phyloP scores from a whole-genome alignment of 768 basidiomycete species.

The Strobilomyces echinocephalus region DNA sequence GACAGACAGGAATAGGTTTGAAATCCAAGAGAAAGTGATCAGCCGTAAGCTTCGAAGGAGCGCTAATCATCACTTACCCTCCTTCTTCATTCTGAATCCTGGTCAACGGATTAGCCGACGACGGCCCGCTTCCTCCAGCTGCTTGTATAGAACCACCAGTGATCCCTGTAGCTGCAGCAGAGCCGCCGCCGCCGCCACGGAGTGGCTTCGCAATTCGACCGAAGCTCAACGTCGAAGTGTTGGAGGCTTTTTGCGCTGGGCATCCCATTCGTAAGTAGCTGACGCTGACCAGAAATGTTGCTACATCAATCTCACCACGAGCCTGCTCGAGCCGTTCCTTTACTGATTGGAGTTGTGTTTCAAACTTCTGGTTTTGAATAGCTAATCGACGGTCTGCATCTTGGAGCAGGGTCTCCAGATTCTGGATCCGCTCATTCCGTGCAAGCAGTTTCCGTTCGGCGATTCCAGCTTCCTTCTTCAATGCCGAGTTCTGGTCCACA shows the following conservation, averaged over 20 bases:
- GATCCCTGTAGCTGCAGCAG: constrained; percentile 35
- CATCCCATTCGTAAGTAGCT: constrained; percentile 26
- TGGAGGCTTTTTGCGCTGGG: constrained; percentile 68
- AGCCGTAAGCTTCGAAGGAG: constrained; percentile 7
- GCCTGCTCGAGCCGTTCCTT: constrained; percentile 91
- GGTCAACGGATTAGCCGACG: constrained; percentile 58
- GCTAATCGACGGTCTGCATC: constrained; percentile 90
- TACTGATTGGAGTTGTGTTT: constrained; percentile 86
- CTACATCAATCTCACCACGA: constrained; percentile 55
- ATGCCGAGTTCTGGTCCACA: constrained; percentile 93
- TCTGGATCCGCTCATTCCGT: constrained; percentile 96
- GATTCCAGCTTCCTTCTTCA: constrained; percentile 97
- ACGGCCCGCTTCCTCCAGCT: constrained; percentile 38
- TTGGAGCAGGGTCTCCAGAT: constrained; percentile 86
- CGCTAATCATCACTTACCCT: constrained; percentile 42
- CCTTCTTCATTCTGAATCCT: constrained; percentile 80
- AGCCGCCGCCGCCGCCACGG: constrained; percentile 88
- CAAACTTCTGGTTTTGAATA: constrained; percentile 94
- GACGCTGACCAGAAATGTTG: constrained; percentile 13
- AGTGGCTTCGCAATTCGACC: constrained; percentile 97
- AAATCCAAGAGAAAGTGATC: constrained; percentile 17
- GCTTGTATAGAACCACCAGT: constrained; percentile 39
- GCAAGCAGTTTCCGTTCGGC: constrained; percentile 95
- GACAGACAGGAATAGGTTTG: constrained; percentile 10
- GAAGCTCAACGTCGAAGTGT: constrained; percentile 72